Base-by-base conservation (phyloP, 306 rosid species). In the Vachellia collinsii region DNA sequence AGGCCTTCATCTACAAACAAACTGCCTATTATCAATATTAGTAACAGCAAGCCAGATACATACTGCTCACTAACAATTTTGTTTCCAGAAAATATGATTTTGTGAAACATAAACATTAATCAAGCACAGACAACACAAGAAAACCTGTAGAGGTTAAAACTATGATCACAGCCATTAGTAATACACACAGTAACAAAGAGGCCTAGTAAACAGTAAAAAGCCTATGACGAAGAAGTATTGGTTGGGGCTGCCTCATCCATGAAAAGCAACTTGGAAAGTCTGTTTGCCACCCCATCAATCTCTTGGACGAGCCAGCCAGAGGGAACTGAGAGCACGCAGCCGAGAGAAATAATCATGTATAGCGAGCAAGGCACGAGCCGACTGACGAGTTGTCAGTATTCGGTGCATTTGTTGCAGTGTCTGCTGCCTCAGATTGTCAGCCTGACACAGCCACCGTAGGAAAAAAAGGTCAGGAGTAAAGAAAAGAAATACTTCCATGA, bases 401-500 rank as follows among this genome's bases (percentile, higher is more conserved):
- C 98, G 96, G 82, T 89, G 95, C 99, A 95, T 90, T 87, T 95
- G 99, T 84, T 93, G 99, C 54, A 95, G 89, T 22, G 98, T 95
- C 59, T 95, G 97, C 88, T 93, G 98, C 84, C 99, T 93, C 73
- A 95, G 87, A 85, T 95, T 93, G 85, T 95, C 99, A 54, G 99
- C 99, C 99, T 95, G 34, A 38, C 42, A 59, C 61, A 76, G 70
- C 34, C 69, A 72, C 65, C 10, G 70, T 22, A 4, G 78, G 17
- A 59, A 72, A 16, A 8, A 7, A 3, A 63, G 46, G 34, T 20
- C 10, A 38, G 46, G 46, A 34, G 37, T 51, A 43, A 16, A 29
- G 34, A 29, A 41, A 23, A 54, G 46, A 68, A 68, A 68, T 47
- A 4, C 4, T 68, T 11, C 22, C 16, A 54, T 43, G 37, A 59